Conservation (phyloP, 192 early-diverging fungal genomes). For the Gigaspora rosea region DNA sequence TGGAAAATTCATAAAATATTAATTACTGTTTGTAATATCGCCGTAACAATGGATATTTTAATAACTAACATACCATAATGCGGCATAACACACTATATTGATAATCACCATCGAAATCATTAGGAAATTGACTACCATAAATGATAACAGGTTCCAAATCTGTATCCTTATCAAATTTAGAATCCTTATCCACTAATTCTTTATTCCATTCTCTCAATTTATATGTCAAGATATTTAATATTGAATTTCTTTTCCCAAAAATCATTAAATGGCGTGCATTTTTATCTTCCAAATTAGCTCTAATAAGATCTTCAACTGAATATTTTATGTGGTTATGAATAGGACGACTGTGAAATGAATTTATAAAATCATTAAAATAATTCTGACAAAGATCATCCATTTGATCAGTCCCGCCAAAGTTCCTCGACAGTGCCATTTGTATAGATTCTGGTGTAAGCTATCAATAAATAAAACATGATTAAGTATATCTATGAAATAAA, state of each 20-base stretch:
- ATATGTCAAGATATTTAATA: conserved; percentile 25
- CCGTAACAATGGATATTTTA: too few species aligned
- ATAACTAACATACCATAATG: too few species aligned
- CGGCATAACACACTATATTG: conserved; percentile 8
- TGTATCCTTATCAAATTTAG: too few species aligned
- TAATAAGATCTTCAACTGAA: not conserved
- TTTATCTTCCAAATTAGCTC: not conserved
- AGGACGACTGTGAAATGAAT: not conserved
- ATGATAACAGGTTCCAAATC: conserved; percentile 18
- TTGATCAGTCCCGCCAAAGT: not conserved
- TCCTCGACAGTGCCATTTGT: not conserved
- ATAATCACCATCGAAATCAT: not conserved
- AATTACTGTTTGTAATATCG: too few species aligned
- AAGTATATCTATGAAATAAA: not conserved
- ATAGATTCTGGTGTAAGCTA: not conserved
- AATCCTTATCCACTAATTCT: too few species aligned
- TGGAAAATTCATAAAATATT: too few species aligned
- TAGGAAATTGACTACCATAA: conserved; percentile 26
- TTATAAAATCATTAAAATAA: not conserved
- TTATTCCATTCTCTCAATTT: not conserved
- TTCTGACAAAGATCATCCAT: not conserved
- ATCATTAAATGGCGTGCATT: conserved; percentile 24
- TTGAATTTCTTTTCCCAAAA: conserved; percentile 30
- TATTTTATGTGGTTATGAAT: not conserved
- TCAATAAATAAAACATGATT: not conserved